Percentiles rank a stretch among this genome's conserved stretches.
Evolutionary conservation across 768 basidiomycete species (phyloP).

Genomic region (Candolleomyces efflorescens): DNA sequence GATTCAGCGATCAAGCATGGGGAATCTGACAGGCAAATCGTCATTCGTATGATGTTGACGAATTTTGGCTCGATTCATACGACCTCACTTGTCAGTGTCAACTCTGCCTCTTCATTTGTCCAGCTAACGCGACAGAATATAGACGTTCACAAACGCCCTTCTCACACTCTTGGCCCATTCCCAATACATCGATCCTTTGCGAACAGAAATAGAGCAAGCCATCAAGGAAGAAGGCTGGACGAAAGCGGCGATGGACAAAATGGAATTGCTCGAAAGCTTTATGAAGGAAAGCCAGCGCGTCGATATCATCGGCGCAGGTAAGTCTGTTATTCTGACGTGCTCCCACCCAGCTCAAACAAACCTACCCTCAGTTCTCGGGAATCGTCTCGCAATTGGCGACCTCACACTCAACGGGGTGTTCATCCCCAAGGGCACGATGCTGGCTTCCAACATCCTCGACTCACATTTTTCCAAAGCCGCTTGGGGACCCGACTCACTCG

Average conservation of each 20-base stretch:
- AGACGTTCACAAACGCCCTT: constrained; percentile 23
- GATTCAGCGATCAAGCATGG: constrained; percentile 31
- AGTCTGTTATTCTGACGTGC: neutral
- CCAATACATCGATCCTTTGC: constrained; percentile 27
- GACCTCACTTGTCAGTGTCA: constrained; percentile 30
- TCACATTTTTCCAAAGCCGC: constrained; percentile 24
- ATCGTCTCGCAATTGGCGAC: constrained; percentile 31
- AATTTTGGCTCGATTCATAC: constrained; percentile 45
- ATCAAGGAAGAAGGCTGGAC: constrained; percentile 31
- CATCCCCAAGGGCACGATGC: constrained; percentile 33
- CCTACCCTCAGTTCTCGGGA: constrained; percentile 14
- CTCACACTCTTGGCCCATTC: constrained; percentile 33
- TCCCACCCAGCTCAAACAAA: neutral
- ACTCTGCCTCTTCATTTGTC: neutral
- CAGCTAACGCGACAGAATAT: too few relatives aligned
- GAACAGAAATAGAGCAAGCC: constrained; percentile 40
- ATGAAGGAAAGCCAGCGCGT: constrained; percentile 13
- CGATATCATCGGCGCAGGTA: constrained; percentile 9
- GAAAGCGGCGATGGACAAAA: constrained; percentile 6
- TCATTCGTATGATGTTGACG: constrained; percentile 29
- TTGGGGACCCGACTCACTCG: constrained; percentile 27
- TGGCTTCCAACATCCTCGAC: constrained; percentile 24
- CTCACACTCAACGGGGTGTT: constrained; percentile 38
- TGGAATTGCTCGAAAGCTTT: constrained; percentile 10
- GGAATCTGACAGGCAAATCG: constrained; percentile 23